These are phyloP conservation scores for Dryadomyces quercus-mongolicae DNA, from an alignment of 2,329 filamentous ascomycete genomes.

Conservation along the genomic window DNA sequence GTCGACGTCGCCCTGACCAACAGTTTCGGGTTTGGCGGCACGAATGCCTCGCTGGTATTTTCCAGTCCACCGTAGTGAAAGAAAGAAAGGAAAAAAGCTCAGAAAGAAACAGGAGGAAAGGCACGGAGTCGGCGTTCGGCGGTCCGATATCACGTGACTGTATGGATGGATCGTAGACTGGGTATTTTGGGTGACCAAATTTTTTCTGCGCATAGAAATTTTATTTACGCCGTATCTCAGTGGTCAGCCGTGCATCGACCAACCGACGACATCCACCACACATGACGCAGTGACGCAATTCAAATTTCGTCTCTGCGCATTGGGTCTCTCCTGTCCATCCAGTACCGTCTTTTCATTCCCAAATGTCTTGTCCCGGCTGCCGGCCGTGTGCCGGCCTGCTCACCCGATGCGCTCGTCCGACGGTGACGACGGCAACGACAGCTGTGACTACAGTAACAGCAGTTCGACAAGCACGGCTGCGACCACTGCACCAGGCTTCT, in stretches of 20 bases:
- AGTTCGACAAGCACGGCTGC: background rate
- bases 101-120: background rate
- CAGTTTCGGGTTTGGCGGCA: constrained; percentile 96
- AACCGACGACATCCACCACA: background rate
- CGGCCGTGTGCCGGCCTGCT: constrained; percentile 29
- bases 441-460: background rate
- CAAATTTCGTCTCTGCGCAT: background rate
- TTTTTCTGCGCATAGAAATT: background rate
- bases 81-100: background rate
- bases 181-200: background rate
- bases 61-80: constrained; percentile 19
- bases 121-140: too few relatives aligned
- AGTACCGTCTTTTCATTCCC: background rate
- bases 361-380: constrained; percentile 39
- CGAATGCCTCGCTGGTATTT: constrained; percentile 84
- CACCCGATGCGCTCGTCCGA: constrained; percentile 16
- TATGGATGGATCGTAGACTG: background rate
- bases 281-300: background rate
- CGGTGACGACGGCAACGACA: background rate
- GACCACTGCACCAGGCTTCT: background rate
- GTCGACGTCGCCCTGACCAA: constrained; percentile 76
- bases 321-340: background rate
- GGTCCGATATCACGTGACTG: background rate
- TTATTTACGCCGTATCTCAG: background rate
- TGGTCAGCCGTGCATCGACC: background rate